Evolutionary conservation across 1,284 basidiomycete genomes (phyloP).

Genomic region (Golubevia pallescens): DNA sequence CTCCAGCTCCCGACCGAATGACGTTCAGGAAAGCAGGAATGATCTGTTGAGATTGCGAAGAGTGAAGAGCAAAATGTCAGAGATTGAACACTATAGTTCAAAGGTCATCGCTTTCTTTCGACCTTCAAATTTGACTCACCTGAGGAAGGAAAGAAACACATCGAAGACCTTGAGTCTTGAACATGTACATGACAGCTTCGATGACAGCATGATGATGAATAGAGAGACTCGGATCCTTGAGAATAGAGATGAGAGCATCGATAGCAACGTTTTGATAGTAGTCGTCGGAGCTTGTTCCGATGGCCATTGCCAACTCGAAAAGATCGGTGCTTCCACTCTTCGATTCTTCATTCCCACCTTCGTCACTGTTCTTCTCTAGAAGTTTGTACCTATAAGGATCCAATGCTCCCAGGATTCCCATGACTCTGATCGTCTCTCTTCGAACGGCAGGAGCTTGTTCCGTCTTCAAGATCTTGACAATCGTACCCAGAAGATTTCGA

Average conservation of each 20-base stretch:
- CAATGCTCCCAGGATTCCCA: constrained; percentile 95
- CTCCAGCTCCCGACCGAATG: constrained; percentile 79
- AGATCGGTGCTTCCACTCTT: constrained; percentile 69
- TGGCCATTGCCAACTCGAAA: constrained; percentile 69
- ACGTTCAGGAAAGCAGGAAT: constrained; percentile 93
- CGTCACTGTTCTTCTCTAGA: constrained; percentile 77
- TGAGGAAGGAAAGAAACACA: constrained; percentile 95
- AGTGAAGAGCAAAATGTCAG: too few species aligned
- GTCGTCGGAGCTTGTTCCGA: constrained; percentile 73
- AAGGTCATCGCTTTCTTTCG: too few species aligned
- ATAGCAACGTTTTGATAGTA: constrained; percentile 98
- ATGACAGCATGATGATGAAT: constrained; percentile 81
- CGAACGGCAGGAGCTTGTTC: constrained; percentile 75
- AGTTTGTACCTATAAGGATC: constrained; percentile 92
- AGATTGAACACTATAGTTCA: too few species aligned
- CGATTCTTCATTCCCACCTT: constrained; percentile 69
- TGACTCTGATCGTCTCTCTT: constrained; percentile 86
- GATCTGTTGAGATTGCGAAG: too few species aligned
- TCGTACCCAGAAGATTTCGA: constrained; percentile 83
- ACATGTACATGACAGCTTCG: constrained; percentile 98
- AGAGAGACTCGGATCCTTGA: constrained; percentile 71
- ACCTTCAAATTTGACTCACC: constrained; percentile 67
- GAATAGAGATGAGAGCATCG: constrained; percentile 82
- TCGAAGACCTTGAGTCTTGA: constrained; percentile 95
- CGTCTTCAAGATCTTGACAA: constrained; percentile 84